phyloP scores from a whole-genome alignment of 805 yeast genomes.

The Lachancea kluyveri region DNA sequence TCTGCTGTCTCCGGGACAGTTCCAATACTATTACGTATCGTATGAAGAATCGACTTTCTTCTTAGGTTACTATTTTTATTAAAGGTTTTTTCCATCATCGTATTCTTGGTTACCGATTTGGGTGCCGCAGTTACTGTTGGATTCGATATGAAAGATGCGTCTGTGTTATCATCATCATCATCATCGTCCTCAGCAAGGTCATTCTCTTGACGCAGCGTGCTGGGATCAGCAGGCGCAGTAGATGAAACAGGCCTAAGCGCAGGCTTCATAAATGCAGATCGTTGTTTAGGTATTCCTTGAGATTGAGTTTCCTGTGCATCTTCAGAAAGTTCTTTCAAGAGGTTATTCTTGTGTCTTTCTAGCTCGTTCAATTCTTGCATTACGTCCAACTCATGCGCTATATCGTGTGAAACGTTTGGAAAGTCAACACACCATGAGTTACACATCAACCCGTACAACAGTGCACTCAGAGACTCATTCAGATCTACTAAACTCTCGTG shows the following conservation, averaged over 20 bases:
- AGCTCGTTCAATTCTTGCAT: conserved; percentile 16
- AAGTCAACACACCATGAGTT: conserved; percentile 88
- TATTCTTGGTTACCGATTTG: conserved; percentile 3
- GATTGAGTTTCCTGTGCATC: neutral
- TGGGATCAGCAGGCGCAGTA: too few relatives aligned
- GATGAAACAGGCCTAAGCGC: too few relatives aligned
- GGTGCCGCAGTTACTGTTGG: conserved; percentile 14
- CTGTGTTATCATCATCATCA: conserved; percentile 28
- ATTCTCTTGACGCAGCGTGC: too few relatives aligned
- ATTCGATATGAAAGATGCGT: conserved; percentile 30
- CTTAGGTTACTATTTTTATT: conserved; percentile 23
- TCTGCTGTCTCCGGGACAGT: conserved; percentile 11
- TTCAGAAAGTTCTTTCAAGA: conserved; percentile 4
- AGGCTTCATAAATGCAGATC: too few relatives aligned
- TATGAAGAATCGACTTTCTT: conserved; percentile 29
- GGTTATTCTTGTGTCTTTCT: conserved; percentile 14
- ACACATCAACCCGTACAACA: conserved; percentile 72
- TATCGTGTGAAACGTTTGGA: conserved; percentile 26
- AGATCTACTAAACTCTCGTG: conserved; percentile 59
- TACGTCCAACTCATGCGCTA: conserved; percentile 20
- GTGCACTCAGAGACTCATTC: conserved; percentile 73
- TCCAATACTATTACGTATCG: conserved; percentile 25
- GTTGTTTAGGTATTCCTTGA: too few relatives aligned
- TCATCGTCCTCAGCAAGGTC: conserved; percentile 4
- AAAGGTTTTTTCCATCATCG: too few relatives aligned